Evolutionary conservation across 2,329 filamentous ascomycete genomes (phyloP).

Genomic region (Aspergillus sp.): DNA sequence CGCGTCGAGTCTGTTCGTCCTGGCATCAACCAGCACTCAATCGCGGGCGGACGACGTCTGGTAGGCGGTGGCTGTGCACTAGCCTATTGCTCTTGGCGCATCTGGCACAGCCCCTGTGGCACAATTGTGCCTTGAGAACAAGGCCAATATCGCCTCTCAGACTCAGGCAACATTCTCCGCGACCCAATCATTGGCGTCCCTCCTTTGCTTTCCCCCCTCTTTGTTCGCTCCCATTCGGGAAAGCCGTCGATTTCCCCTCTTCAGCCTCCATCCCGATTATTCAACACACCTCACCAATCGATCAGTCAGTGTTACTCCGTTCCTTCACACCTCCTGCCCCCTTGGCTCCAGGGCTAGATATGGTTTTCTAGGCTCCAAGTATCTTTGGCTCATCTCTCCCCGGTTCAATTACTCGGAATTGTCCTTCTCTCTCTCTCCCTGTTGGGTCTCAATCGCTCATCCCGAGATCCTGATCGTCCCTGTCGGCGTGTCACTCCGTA

Average conservation of each 20-base stretch:
- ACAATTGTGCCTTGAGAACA: not conserved
- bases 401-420: not conserved
- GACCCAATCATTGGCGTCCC: slow-evolving; percentile 5
- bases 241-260: slow-evolving; percentile 17
- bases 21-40: not conserved
- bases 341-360: slow-evolving; percentile 7
- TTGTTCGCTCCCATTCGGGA: slow-evolving; percentile 1
- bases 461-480: slow-evolving; percentile 12
- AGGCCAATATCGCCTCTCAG: not conserved
- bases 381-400: not conserved
- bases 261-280: slow-evolving; percentile 15
- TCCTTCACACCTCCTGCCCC: slow-evolving; percentile 2
- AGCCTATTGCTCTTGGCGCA: not conserved
- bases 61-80: slow-evolving; percentile 6
- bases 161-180: not conserved
- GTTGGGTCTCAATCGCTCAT: slow-evolving; percentile 9
- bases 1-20: not conserved
- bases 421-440: slow-evolving; percentile 3
- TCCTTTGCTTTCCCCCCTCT: slow-evolving; percentile 1
- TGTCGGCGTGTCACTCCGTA: slow-evolving; percentile 5
- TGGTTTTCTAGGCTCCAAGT: not conserved
- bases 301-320: slow-evolving; percentile 5
- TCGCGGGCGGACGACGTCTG: slow-evolving; percentile 2
- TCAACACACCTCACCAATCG: slow-evolving; percentile 9
- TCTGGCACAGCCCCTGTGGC: slow-evolving; percentile 9